These are phyloP conservation scores for Dactylella cylindrospora DNA, from an alignment of 2,329 filamentous ascomycete genomes.

Conservation along the genomic window DNA sequence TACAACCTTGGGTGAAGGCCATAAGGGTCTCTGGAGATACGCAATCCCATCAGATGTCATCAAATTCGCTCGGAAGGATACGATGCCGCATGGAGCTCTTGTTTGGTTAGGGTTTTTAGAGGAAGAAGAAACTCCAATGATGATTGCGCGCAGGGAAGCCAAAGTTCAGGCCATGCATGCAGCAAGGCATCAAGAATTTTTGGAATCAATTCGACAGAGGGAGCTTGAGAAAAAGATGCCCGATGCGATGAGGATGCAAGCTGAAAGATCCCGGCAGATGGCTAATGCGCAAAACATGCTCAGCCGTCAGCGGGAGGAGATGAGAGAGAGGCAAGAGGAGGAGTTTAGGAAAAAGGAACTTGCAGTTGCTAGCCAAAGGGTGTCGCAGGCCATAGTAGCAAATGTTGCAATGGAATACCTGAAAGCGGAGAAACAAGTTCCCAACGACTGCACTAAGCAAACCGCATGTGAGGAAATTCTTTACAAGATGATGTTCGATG, in stretches of 20 bases:
- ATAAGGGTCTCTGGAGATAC: slow-evolving; percentile 64
- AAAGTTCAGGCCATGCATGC: slow-evolving; percentile 52
- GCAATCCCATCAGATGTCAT: slow-evolving; percentile 60
- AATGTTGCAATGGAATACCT: slow-evolving; percentile 54
- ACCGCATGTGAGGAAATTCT: slow-evolving; percentile 56
- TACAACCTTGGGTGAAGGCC: slow-evolving; percentile 60
- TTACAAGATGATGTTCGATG: slow-evolving; percentile 60
- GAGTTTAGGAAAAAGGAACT: slow-evolving; percentile 33
- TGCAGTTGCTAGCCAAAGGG: slow-evolving; percentile 49
- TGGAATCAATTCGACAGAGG: slow-evolving; percentile 55
- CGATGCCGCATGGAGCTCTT: slow-evolving; percentile 63
- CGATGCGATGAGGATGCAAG: slow-evolving; percentile 54
- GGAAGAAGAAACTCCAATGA: slow-evolving; percentile 60
- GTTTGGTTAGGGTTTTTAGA: slow-evolving; percentile 60
- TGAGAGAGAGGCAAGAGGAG: slow-evolving; percentile 34
- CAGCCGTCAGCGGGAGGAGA: slow-evolving; percentile 31
- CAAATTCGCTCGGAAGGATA: slow-evolving; percentile 57
- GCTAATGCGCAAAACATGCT: slow-evolving; percentile 28
- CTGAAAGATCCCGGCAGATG: slow-evolving; percentile 53
- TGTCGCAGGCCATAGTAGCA: slow-evolving; percentile 56
- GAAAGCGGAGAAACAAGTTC: slow-evolving; percentile 57
- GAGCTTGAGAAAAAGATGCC: slow-evolving; percentile 56
- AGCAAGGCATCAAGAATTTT: slow-evolving; percentile 52
- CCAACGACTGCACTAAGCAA: slow-evolving; percentile 56
- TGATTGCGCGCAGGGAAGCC: slow-evolving; percentile 53